Evolutionary conservation across 352 stramenopile genomes (phyloP).

Genomic region (Phytopythium ostracodes): DNA sequence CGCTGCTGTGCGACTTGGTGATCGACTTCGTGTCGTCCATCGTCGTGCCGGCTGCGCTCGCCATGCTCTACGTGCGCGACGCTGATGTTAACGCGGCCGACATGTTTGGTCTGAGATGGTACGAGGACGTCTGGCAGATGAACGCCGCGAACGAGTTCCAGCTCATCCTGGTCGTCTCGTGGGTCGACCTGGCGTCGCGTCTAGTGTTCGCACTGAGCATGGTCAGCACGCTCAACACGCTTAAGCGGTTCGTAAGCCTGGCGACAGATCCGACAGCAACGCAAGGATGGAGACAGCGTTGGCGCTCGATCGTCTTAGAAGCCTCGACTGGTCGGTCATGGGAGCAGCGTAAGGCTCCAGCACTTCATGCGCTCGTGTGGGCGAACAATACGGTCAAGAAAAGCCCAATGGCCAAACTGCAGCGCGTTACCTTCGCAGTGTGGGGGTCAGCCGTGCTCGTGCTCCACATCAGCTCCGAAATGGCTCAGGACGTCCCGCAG

Average conservation of each 20-base stretch:
- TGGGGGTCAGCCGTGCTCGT: slow-evolving; percentile 2
- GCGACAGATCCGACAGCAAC: neutral
- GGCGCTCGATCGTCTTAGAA: slow-evolving; percentile 4
- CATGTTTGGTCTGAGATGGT: slow-evolving; percentile 26
- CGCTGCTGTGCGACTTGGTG: slow-evolving; percentile 28
- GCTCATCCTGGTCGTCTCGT: slow-evolving; percentile 31
- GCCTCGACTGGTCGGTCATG: neutral
- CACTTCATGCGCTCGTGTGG: neutral
- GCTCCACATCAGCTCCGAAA: slow-evolving; percentile 1
- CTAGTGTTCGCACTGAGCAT: slow-evolving; percentile 26
- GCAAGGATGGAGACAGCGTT: neutral
- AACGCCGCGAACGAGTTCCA: slow-evolving; percentile 43
- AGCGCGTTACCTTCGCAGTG: neutral
- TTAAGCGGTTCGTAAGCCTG: slow-evolving; percentile 21
- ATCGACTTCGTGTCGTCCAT: slow-evolving; percentile 38
- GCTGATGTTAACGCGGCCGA: neutral
- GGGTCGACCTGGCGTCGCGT: slow-evolving; percentile 20
- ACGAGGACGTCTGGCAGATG: slow-evolving; percentile 33
- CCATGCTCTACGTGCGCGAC: slow-evolving; percentile 9
- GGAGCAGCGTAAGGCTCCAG: neutral
- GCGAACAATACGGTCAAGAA: neutral
- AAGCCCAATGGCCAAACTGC: neutral
- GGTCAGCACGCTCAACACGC: slow-evolving; percentile 26
- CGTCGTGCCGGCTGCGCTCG: slow-evolving; percentile 19
- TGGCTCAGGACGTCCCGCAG: slow-evolving; percentile 3